Evolutionary conservation across 2,329 filamentous ascomycete genomes (phyloP).

Genomic region (Sporothrix luriei): DNA sequence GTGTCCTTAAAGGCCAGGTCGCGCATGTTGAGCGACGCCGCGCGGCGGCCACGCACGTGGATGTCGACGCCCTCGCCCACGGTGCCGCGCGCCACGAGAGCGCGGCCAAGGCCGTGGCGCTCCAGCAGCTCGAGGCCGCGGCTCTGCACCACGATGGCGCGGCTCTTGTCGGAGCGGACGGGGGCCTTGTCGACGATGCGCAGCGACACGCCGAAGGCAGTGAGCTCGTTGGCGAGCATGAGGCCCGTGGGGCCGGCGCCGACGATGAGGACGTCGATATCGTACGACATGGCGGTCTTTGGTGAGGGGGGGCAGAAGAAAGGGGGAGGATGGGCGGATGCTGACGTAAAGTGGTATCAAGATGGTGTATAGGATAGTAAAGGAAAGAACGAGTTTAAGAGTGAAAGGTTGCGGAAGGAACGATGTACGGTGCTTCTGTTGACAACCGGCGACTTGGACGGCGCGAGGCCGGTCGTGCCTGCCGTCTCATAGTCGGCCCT

Average conservation of each 20-base stretch:
- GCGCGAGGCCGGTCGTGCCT: constrained; percentile 20
- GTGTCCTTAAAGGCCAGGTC: constrained; percentile 32
- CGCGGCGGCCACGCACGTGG: constrained; percentile 43
- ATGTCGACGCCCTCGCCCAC: constrained; percentile 46
- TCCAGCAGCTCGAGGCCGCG: constrained; percentile 55
- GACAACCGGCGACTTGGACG: not conserved
- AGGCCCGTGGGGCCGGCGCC: constrained; percentile 52
- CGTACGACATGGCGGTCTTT: constrained; percentile 8
- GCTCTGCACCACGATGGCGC: constrained; percentile 52
- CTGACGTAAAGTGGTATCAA: not conserved
- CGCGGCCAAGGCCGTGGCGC: constrained; percentile 47
- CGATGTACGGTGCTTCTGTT: not conserved
- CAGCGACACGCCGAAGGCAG: constrained; percentile 40
- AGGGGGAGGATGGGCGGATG: not conserved
- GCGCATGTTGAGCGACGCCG: constrained; percentile 42
- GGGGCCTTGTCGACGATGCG: constrained; percentile 46
- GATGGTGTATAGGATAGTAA: too few species aligned
- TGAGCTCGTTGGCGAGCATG: constrained; percentile 47
- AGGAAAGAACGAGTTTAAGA: not conserved
- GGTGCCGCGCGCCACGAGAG: constrained; percentile 45
- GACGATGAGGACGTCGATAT: constrained; percentile 46
- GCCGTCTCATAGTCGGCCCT: not conserved
- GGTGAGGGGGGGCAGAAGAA: not conserved
- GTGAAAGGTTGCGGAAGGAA: not conserved
- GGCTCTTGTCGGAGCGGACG: constrained; percentile 45